Percentiles rank a stretch among this genome's conserved stretches.
These are phyloP conservation scores for Heimioporus sp. DNA, from an alignment of 768 basidiomycete species.

Conservation along the genomic window DNA sequence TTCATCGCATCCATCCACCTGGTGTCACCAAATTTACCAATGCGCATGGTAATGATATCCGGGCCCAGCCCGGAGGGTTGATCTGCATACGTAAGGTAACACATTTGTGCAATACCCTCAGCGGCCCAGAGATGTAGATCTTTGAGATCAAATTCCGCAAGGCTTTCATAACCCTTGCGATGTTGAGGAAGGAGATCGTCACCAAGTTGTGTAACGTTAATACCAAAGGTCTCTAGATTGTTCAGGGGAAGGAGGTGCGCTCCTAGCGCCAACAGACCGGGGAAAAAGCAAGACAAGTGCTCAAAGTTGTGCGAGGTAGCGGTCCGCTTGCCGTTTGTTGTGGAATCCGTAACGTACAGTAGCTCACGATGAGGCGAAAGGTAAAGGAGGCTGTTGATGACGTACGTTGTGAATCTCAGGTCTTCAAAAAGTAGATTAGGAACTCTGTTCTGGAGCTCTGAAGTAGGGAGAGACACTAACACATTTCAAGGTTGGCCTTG, in stretches of 20 bases:
- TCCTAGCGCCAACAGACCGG: conserved; percentile 72
- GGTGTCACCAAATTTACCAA: conserved; percentile 21
- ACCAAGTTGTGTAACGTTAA: conserved; percentile 42
- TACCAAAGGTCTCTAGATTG: conserved; percentile 45
- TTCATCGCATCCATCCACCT: conserved; percentile 35
- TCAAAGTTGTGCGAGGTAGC: conserved; percentile 55
- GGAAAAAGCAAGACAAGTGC: conserved; percentile 77
- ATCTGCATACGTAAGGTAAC: conserved; percentile 71
- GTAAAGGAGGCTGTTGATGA: conserved; percentile 65
- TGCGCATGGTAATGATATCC: conserved; percentile 46
- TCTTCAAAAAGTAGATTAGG: conserved; percentile 38
- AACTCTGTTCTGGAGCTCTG: background rate
- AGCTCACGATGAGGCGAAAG: conserved; percentile 62
- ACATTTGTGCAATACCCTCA: conserved; percentile 69
- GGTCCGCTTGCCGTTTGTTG: conserved; percentile 25
- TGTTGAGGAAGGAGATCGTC: conserved; percentile 19
- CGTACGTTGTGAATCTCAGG: conserved; percentile 57
- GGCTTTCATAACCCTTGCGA: conserved; percentile 33
- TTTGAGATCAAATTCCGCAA: conserved; percentile 50
- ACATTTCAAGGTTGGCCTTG: conserved; percentile 59
- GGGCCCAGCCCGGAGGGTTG: conserved; percentile 67
- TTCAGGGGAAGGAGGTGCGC: conserved; percentile 59
- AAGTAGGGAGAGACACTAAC: conserved; percentile 37
- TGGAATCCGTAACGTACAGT: conserved; percentile 64
- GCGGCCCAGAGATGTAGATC: conserved; percentile 76